Evolutionary conservation across 371 early-diverging fungal genomes (phyloP).

Genomic region (Sporodiniella umbellata): DNA sequence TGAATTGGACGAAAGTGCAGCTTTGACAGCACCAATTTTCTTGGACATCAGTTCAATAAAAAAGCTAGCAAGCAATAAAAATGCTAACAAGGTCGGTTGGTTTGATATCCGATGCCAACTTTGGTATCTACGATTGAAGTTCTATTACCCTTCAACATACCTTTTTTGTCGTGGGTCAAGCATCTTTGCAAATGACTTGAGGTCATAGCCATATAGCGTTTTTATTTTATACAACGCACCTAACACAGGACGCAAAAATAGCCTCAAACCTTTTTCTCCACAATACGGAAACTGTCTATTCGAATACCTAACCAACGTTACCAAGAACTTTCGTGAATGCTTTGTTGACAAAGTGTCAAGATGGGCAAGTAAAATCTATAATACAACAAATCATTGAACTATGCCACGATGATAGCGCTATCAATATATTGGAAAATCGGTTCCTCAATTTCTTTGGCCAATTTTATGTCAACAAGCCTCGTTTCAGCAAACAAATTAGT

Average conservation of each 20-base stretch:
- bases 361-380: conserved; percentile 12
- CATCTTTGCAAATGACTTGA: conserved; percentile 10
- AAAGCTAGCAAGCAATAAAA: conserved; percentile 8
- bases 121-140: conserved; percentile 16
- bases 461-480: too few relatives aligned
- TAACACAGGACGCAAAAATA: conserved; percentile 14
- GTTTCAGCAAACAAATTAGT: too few relatives aligned
- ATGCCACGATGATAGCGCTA: too few relatives aligned
- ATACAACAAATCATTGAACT: conserved; percentile 11
- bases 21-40: conserved; percentile 3
- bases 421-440: too few relatives aligned
- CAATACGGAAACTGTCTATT: conserved; percentile 2
- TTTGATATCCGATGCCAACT: conserved; percentile 14
- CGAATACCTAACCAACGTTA: conserved; percentile 9
- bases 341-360: conserved; percentile 9
- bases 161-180: conserved; percentile 16
- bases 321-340: conserved; percentile 9
- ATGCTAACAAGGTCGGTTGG: conserved; percentile 11
- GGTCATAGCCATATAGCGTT: conserved; percentile 18
- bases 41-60: conserved; percentile 3
- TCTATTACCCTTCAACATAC: conserved; percentile 14
- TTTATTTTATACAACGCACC: conserved; percentile 8
- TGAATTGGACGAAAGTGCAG: conserved; percentile 6
- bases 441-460: too few relatives aligned
- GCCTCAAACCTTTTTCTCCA: conserved; percentile 8